Evolutionary conservation across 2,329 filamentous ascomycete genomes (phyloP).

Genomic region (Colletotrichum destructivum): DNA sequence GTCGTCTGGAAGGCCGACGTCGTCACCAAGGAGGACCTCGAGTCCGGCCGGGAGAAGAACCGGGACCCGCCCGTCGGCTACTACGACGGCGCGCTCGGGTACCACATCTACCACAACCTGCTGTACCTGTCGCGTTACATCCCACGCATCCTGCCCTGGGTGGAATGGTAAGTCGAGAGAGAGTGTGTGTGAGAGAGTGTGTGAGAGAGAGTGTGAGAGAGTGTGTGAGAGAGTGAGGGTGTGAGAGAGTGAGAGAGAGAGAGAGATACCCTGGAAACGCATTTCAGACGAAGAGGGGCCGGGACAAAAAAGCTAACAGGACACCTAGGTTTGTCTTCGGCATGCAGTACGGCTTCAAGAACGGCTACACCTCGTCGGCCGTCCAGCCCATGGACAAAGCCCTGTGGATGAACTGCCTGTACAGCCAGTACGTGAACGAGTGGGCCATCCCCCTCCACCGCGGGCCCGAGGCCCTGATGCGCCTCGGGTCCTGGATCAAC

Average conservation of each 20-base stretch:
- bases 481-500: slow-evolving; percentile 90
- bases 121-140: slow-evolving; percentile 85
- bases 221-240: no score
- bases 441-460: slow-evolving; percentile 92
- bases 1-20: slow-evolving; percentile 91
- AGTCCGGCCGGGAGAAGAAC: slow-evolving; percentile 74
- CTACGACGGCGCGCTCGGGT: slow-evolving; percentile 87
- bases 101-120: slow-evolving; percentile 92
- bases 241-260: no score
- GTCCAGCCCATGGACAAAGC: slow-evolving; percentile 87
- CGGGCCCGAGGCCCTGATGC: slow-evolving; percentile 87
- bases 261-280: background rate
- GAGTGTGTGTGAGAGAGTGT: no score
- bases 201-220: no score
- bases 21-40: slow-evolving; percentile 73
- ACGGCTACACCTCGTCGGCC: slow-evolving; percentile 77
- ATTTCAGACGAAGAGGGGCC: background rate
- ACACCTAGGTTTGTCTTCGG: slow-evolving; percentile 86
- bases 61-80: slow-evolving; percentile 76
- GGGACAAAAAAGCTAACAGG: background rate
- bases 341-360: slow-evolving; percentile 94
- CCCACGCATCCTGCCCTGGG: slow-evolving; percentile 85
- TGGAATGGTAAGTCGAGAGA: slow-evolving; percentile 77
- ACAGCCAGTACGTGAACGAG: slow-evolving; percentile 97
- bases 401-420: slow-evolving; percentile 96